phyloP scores from a whole-genome alignment of 768 basidiomycete species.

The Hortiboletus flavorubellus region DNA sequence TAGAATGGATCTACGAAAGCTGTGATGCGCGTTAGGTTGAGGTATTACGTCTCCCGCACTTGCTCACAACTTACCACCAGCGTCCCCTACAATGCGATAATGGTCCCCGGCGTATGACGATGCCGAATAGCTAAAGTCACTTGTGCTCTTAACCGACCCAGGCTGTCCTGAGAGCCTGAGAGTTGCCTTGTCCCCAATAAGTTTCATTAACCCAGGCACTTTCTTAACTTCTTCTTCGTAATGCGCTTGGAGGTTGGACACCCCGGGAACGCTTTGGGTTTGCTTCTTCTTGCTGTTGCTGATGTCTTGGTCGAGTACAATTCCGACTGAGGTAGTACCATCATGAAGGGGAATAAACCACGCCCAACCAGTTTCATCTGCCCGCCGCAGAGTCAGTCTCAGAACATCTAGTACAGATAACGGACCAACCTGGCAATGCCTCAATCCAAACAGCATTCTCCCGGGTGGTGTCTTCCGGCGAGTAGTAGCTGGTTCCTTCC shows the following conservation, averaged over 20 bases:
- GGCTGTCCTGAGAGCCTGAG: neutral
- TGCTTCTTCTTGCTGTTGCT: conserved; percentile 25
- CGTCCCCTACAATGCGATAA: conserved; percentile 58
- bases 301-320: conserved; percentile 44
- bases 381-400: no score
- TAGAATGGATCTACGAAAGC: conserved; percentile 17
- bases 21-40: neutral
- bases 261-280: no score
- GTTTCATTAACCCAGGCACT: neutral
- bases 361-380: conserved; percentile 53
- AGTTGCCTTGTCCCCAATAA: no score
- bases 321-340: conserved; percentile 48
- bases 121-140: conserved; percentile 60
- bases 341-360: conserved; percentile 58
- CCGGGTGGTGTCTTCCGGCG: conserved; percentile 25
- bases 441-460: conserved; percentile 39
- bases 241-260: neutral
- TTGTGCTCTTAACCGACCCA: conserved; percentile 34
- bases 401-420: no score
- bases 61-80: conserved; percentile 17
- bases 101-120: conserved; percentile 47
- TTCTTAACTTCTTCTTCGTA: conserved; percentile 8
- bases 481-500: conserved; percentile 29
- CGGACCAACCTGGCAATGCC: conserved; percentile 19
- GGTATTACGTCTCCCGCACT: no score